A percentile compares a stretch with the other conserved stretches of the same genome.
phyloP scores from a whole-genome alignment of 2,329 filamentous ascomycete genomes.

The Curvularia verruculosa region DNA sequence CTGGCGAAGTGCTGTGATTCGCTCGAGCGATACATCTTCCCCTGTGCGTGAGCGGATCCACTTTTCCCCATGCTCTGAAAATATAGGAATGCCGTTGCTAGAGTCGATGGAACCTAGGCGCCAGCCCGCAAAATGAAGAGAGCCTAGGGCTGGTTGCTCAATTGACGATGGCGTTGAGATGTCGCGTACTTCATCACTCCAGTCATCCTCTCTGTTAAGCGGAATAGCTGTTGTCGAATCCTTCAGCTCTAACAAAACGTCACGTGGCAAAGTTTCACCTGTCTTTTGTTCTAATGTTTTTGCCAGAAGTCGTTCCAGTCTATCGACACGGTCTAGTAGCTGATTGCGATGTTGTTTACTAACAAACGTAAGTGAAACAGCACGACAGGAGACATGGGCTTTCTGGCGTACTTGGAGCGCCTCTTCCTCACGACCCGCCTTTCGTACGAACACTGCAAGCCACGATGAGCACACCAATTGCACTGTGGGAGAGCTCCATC shows the following conservation, averaged over 20 bases:
- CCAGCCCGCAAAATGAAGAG: constrained; percentile 2
- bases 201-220: not conserved
- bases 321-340: constrained; percentile 1
- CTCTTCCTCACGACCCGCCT: not conserved
- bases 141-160: not conserved
- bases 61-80: not conserved
- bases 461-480: not conserved
- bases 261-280: not conserved
- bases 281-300: not conserved
- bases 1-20: constrained; percentile 1
- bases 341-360: not conserved
- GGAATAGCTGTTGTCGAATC: not conserved
- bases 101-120: not conserved
- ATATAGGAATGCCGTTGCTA: not conserved
- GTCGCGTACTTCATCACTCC: not conserved
- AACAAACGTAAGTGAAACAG: not conserved
- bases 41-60: not conserved
- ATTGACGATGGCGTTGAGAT: not conserved
- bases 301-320: constrained; percentile 2
- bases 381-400: not conserved
- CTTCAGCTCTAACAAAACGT: not conserved
- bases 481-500: not conserved
- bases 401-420: not conserved
- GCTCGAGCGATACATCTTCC: not conserved
- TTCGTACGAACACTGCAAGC: not conserved